Conservation (phyloP, 225 moss, liverwort and hornwort species). For the Takakia lepidozioides region DNA sequence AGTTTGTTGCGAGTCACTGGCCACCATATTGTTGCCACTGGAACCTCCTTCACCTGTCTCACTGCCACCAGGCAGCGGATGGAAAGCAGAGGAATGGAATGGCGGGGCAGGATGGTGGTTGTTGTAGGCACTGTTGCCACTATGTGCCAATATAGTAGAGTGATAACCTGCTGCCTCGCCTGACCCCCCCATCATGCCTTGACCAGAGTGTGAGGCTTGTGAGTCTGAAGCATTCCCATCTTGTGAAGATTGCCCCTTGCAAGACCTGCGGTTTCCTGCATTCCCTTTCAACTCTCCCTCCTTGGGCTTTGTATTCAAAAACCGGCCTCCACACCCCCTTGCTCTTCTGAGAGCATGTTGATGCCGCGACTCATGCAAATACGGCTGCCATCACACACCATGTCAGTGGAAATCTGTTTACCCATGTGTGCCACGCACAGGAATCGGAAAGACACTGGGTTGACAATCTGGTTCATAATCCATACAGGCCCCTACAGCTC, state of each 20-base stretch:
- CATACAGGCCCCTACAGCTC: no score
- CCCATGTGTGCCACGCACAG: no score
- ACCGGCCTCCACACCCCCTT: constrained; percentile 94
- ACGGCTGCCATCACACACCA: constrained; percentile 55
- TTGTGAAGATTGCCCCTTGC: constrained; percentile 78
- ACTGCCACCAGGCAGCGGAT: constrained; percentile 71
- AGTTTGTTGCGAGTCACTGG: constrained; percentile 76
- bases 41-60: constrained; percentile 72
- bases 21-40: constrained; percentile 60
- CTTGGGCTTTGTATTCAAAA: constrained; percentile 83
- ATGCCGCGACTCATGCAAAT: constrained; percentile 93
- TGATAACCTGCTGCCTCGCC: constrained; percentile 68
- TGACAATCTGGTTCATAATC: no score
- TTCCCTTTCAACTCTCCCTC: constrained; percentile 59
- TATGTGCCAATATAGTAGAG: constrained; percentile 54
- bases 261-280: constrained; percentile 54
- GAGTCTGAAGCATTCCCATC: constrained; percentile 35
- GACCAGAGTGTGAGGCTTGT: constrained; percentile 56
- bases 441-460: no score
- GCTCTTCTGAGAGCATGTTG: constrained; percentile 95
- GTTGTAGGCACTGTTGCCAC: constrained; percentile 66
- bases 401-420: no score
- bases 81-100: constrained; percentile 81
- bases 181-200: constrained; percentile 61
- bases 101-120: constrained; percentile 76